Base-by-base conservation (phyloP, 1,284 basidiomycete genomes). In the Leccinum olivaceoglutinosum region DNA sequence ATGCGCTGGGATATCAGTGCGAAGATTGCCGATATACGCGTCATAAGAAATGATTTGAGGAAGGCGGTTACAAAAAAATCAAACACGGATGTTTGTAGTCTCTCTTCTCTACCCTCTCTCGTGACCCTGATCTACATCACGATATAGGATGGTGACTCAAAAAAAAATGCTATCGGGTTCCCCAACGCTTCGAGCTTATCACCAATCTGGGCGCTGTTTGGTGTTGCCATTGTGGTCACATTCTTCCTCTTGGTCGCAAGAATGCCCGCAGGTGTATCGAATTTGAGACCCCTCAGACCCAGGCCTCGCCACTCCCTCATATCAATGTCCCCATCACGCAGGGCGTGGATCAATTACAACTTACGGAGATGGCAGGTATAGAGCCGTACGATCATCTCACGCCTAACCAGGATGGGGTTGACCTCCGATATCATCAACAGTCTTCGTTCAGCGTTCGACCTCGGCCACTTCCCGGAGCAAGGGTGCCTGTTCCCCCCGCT, bases 191-290 rank as follows among this genome's bases (percentile, higher is more conserved):
- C 80, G 94, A 96, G 73, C 90, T 95, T 36, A 89, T 98, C 75
- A 98, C 96, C 69, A 99, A 98, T 76, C 90, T 99, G 66, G 93
- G 94, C 58, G 93, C 97, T 29, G 98, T 97, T 74, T 99, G 97
- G 97, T 99, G 97, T 78, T 99, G 96, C 76, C 97, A 99, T 76
- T 99, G 97, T 77, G 97, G 97, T 68, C 95, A 95, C 73, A 98
- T 99, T 85, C 86, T 99, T 49, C 95, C 97, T 59, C 86, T 99
- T 60, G 97, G 97, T 61, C 89, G 96, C 67, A 98, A 98, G 82
- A 96, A 97, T 75, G 92, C 95, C 29, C 88, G 95, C 64, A 92
- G 93, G 78, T 99, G 97, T 77, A 89, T 90, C 60, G 96, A 99
- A 76, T 99, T 97, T 77, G 89, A 90, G 72, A 89, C 75, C 46